phyloP scores from a whole-genome alignment of 2,329 filamentous ascomycete species.

The Ceratocystiopsis minuta region DNA sequence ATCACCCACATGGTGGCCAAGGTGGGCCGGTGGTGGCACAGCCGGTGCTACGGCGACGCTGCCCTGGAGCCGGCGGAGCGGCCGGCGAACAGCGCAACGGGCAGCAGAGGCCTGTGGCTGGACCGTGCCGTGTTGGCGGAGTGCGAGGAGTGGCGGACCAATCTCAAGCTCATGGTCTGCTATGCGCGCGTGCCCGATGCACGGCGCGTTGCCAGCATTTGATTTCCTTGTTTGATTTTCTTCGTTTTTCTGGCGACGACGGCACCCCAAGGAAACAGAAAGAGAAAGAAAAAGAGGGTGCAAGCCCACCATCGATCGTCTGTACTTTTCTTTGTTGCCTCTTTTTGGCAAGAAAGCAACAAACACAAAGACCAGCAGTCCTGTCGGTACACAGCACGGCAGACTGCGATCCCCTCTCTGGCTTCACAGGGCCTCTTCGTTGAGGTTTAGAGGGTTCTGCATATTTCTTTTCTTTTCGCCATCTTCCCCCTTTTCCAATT shows the following conservation, averaged over 20 bases:
- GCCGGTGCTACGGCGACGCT: conserved; percentile 68
- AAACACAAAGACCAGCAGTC: background rate
- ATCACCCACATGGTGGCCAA: conserved; percentile 88
- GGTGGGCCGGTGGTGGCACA: conserved; percentile 95
- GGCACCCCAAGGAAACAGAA: background rate
- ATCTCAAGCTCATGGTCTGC: conserved; percentile 78
- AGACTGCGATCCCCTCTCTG: conserved; percentile 2
- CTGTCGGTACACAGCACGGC: conserved; percentile 7
- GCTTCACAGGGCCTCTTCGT: conserved; percentile 3
- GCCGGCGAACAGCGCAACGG: conserved; percentile 14
- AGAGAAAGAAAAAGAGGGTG: conserved; percentile 1
- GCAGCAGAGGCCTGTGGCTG: conserved; percentile 53
- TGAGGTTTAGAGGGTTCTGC: conserved; percentile 2
- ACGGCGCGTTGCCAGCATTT: conserved; percentile 31
- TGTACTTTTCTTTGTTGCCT: too few species aligned
- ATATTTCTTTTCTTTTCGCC: too few species aligned
- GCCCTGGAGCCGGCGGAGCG: conserved; percentile 23
- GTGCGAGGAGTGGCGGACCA: conserved; percentile 73
- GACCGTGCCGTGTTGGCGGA: conserved; percentile 61
- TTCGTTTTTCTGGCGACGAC: background rate
- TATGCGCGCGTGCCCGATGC: conserved; percentile 64
- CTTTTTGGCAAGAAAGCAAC: background rate
- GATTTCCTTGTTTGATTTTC: background rate
- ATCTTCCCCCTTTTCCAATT: too few species aligned
- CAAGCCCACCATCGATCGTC: conserved; percentile 4